A percentile compares a stretch with the other conserved stretches of the same genome.
Conservation (phyloP, 2,329 filamentous ascomycete species). For the Colletotrichum shisoi region DNA sequence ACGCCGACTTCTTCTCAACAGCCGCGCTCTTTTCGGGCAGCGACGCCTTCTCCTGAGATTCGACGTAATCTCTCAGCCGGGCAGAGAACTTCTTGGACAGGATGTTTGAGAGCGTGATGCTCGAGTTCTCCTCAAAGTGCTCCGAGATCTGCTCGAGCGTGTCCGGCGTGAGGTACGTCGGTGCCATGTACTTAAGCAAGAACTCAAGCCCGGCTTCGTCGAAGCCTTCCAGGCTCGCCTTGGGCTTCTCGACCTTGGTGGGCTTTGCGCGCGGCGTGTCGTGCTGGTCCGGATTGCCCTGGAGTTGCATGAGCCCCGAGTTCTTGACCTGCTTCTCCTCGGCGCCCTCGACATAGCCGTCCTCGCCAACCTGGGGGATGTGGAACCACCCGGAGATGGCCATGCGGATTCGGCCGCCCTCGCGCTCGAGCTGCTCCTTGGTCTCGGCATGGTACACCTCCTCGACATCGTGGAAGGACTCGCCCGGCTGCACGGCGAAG, state of each 20-base stretch:
- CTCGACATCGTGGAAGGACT: slow-evolving; percentile 98
- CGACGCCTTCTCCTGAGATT: slow-evolving; percentile 65
- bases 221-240: slow-evolving; percentile 61
- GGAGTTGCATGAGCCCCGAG: slow-evolving; percentile 90
- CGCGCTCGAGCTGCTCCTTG: slow-evolving; percentile 67
- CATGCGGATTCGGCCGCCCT: slow-evolving; percentile 86
- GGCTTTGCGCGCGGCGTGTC: slow-evolving; percentile 76
- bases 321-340: slow-evolving; percentile 89
- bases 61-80: slow-evolving; percentile 74
- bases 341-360: slow-evolving; percentile 85
- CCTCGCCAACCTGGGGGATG: slow-evolving; percentile 93
- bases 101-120: slow-evolving; percentile 81
- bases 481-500: slow-evolving; percentile 97
- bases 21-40: slow-evolving; percentile 59
- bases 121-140: slow-evolving; percentile 82
- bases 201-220: slow-evolving; percentile 86
- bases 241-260: slow-evolving; percentile 54
- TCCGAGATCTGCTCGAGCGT: slow-evolving; percentile 83
- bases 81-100: slow-evolving; percentile 79
- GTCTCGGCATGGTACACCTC: slow-evolving; percentile 83
- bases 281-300: slow-evolving; percentile 89
- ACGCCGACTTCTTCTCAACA: slow-evolving; percentile 67
- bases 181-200: slow-evolving; percentile 86
- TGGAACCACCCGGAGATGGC: slow-evolving; percentile 99
- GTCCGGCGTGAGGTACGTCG: slow-evolving; percentile 90